phyloP scores from a whole-genome alignment of 2,329 filamentous ascomycete genomes.

The Neurospora crassa region DNA sequence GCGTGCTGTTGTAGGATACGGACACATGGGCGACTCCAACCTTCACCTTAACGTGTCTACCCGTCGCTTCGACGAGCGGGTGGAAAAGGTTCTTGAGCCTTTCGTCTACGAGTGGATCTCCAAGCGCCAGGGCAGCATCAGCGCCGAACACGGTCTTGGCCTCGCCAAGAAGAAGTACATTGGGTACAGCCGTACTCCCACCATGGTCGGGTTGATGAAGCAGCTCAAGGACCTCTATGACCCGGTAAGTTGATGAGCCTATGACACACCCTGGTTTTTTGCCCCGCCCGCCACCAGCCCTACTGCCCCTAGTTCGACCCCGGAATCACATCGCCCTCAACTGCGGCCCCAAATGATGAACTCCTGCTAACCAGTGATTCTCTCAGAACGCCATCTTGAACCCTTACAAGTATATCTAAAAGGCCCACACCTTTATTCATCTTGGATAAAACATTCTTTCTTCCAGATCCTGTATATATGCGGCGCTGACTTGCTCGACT shows the following conservation, averaged over 20 bases:
- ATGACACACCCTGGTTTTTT: background rate
- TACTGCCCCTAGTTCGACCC: background rate
- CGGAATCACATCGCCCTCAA: conserved; percentile 4
- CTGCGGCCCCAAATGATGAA: background rate
- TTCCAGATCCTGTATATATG: conserved; percentile 1
- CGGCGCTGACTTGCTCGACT: background rate
- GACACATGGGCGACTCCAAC: conserved; percentile 97
- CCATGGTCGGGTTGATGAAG: conserved; percentile 85
- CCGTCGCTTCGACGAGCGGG: conserved; percentile 71
- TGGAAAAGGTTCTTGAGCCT: conserved; percentile 83
- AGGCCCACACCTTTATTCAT: background rate
- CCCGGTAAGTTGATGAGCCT: conserved; percentile 53
- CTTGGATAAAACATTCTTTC: background rate
- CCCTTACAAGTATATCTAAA: conserved; percentile 87
- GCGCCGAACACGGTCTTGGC: conserved; percentile 89
- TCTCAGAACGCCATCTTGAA: conserved; percentile 93
- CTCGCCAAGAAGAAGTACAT: conserved; percentile 94
- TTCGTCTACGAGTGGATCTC: conserved; percentile 97
- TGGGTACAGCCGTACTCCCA: conserved; percentile 82
- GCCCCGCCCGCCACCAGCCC: conserved; percentile 7
- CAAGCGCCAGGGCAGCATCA: conserved; percentile 83
- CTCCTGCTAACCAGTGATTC: conserved; percentile 11
- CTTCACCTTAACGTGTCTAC: conserved; percentile 86
- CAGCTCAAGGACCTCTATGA: conserved; percentile 92
- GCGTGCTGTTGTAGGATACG: conserved; percentile 86